A percentile compares a stretch with the other conserved stretches of the same genome.
Conservation (phyloP, 768 basidiomycete species). For the Pulveroboletus sp. region DNA sequence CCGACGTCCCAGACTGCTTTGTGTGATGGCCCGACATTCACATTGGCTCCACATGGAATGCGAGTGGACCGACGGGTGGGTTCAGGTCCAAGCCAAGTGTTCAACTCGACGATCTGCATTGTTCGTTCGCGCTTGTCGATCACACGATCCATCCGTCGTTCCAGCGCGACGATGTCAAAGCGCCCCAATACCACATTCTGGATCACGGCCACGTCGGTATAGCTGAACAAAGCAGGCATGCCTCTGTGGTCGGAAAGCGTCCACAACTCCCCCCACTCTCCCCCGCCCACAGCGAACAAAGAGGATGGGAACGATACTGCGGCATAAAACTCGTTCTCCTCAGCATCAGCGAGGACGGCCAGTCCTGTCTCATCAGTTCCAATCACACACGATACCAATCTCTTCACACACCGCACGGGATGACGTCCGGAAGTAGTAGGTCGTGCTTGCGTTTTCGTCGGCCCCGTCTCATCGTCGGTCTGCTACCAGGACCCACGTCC, state of each 20-base stretch:
- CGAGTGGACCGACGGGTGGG: not conserved
- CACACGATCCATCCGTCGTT: not conserved
- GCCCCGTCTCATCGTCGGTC: not conserved
- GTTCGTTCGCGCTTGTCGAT: no score
- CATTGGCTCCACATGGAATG: not conserved
- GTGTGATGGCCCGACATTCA: no score
- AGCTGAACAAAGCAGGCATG: conserved; percentile 1
- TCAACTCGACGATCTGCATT: not conserved
- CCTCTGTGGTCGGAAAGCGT: not conserved
- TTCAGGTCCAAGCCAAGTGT: no score
- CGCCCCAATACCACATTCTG: not conserved
- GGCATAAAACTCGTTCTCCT: conserved; percentile 5
- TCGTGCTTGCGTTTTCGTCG: not conserved
- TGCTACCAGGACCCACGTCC: not conserved
- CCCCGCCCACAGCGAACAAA: conserved; percentile 2
- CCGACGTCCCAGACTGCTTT: no score
- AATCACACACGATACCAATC: not conserved
- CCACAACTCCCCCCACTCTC: not conserved
- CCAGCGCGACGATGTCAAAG: not conserved
- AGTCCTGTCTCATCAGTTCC: not conserved
- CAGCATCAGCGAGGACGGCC: not conserved
- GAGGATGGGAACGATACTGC: not conserved
- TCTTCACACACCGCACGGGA: not conserved
- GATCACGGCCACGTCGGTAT: not conserved
- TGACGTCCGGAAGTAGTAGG: conserved; percentile 5